Evolutionary conservation across 257 asterid genomes (phyloP).

Genomic region (Jacaranda mimosifolia): DNA sequence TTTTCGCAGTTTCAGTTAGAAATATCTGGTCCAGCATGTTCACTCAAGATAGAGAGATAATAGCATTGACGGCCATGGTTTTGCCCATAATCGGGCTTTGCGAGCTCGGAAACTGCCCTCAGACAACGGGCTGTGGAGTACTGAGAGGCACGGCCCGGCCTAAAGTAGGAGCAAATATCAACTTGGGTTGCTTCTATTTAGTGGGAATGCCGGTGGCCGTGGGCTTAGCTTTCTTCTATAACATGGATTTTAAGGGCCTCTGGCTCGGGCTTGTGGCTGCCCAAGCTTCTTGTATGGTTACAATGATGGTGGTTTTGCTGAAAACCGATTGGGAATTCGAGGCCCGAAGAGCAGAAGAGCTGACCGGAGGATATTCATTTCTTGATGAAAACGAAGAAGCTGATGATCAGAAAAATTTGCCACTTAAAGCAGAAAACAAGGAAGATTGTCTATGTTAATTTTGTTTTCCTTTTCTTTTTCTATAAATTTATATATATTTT

Average conservation of each 20-base stretch:
- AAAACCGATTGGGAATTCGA: slow-evolving; percentile 80
- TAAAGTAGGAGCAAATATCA: slow-evolving; percentile 78
- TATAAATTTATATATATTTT: neutral
- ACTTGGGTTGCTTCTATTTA: slow-evolving; percentile 77
- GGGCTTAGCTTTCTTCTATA: slow-evolving; percentile 58
- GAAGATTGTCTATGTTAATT: slow-evolving; percentile 51
- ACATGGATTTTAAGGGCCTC: slow-evolving; percentile 74
- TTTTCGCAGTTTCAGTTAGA: slow-evolving; percentile 67
- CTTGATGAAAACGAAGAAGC: slow-evolving; percentile 30
- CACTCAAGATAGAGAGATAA: slow-evolving; percentile 67
- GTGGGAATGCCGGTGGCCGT: slow-evolving; percentile 88
- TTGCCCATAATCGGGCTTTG: slow-evolving; percentile 84
- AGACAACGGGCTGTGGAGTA: slow-evolving; percentile 92
- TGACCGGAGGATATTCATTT: slow-evolving; percentile 48
- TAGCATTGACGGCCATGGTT: slow-evolving; percentile 63
- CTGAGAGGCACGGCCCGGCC: slow-evolving; percentile 89
- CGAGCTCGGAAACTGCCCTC: slow-evolving; percentile 93
- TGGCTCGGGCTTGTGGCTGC: slow-evolving; percentile 91
- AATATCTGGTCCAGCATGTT: slow-evolving; percentile 77
- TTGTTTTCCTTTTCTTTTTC: neutral
- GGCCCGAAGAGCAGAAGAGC: slow-evolving; percentile 61
- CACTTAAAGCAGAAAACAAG: slow-evolving; percentile 11
- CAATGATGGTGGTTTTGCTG: slow-evolving; percentile 68
- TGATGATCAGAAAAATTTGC: slow-evolving; percentile 29
- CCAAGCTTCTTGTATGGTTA: slow-evolving; percentile 71